Conservation (phyloP, 768 basidiomycete species). For the Collybia sp. region DNA sequence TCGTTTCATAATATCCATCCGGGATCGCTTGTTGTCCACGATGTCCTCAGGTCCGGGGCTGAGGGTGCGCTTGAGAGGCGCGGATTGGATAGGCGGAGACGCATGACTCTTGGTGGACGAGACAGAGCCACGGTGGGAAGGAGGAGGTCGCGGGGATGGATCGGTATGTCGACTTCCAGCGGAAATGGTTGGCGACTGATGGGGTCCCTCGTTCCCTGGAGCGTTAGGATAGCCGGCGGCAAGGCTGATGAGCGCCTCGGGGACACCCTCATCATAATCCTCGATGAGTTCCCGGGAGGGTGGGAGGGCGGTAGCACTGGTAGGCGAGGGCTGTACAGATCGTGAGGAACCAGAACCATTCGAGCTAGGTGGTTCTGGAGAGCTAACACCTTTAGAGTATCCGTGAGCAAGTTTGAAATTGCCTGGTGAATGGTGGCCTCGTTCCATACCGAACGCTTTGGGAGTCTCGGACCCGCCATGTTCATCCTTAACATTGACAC, state of each 20-base stretch:
- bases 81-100: constrained; percentile 48
- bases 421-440: constrained; percentile 15
- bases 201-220: constrained; percentile 25
- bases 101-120: constrained; percentile 62
- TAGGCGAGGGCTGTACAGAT: constrained; percentile 72
- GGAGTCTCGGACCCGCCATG: constrained; percentile 40
- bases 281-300: constrained; percentile 78
- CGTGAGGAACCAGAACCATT: constrained; percentile 59
- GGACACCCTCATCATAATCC: constrained; percentile 87
- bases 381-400: constrained; percentile 37
- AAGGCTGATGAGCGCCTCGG: constrained; percentile 78
- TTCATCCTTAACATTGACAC: constrained; percentile 41
- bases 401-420: constrained; percentile 22
- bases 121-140: constrained; percentile 60
- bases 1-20: constrained; percentile 51
- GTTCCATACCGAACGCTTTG: constrained; percentile 32
- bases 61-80: constrained; percentile 59
- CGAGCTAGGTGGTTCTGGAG: constrained; percentile 64
- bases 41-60: constrained; percentile 65
- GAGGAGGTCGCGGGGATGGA: constrained; percentile 42
- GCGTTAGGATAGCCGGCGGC: constrained; percentile 35
- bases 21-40: constrained; percentile 52
- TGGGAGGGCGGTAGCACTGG: constrained; percentile 51
- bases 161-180: constrained; percentile 50
- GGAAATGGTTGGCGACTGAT: constrained; percentile 57